Base-by-base conservation (phyloP, 148 eudicot genomes). In the Rhododendron molle region DNA sequence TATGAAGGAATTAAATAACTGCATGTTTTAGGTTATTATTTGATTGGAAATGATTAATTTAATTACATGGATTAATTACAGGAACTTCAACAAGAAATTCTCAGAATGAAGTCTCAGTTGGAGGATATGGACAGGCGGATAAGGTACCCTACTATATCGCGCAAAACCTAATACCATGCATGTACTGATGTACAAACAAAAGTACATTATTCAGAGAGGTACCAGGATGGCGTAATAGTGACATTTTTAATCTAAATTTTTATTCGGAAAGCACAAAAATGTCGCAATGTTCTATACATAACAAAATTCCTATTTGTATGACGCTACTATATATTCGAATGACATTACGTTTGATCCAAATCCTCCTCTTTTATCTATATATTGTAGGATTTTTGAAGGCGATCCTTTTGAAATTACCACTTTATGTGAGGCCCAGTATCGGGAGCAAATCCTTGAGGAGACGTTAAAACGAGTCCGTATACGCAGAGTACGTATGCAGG, bases 371-470 rank as follows among this genome's bases (percentile, higher is more conserved):
- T 8, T 58, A 34, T 52, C 28, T 79, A 10, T 62, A 15, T 38
- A 0, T 56, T 5, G 1, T 78, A 93, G 95, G 90, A 85, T 89
- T 21, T 93, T 85, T 77, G 95, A 93, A 90, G 89, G 92, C 0
- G 89, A 92, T 83, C 89, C 87, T 49, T 84, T 76, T 32, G 89
- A 91, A 65, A 92, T 92, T 60, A 84, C 89, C 13, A 90, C 91
- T 23, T 52, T 92, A 54, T 58, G 54, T 43, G 95, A 93, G 83
- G 95, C 92, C 14, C 80, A 89, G 85, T 81, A 87, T 76, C 86
- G 92, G 34, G 95, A 92, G 81, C 90, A 86, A n/a, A 50, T 92
- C 47, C 89, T 93, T 15, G 92, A 90, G 80, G 92, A 90, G 71
- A 88, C 89, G 47, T 40, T 93, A 44, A 90, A 89, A 86, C 89